Conservation (phyloP, 2,329 filamentous ascomycete genomes). For the Aureobasidium zeae region DNA sequence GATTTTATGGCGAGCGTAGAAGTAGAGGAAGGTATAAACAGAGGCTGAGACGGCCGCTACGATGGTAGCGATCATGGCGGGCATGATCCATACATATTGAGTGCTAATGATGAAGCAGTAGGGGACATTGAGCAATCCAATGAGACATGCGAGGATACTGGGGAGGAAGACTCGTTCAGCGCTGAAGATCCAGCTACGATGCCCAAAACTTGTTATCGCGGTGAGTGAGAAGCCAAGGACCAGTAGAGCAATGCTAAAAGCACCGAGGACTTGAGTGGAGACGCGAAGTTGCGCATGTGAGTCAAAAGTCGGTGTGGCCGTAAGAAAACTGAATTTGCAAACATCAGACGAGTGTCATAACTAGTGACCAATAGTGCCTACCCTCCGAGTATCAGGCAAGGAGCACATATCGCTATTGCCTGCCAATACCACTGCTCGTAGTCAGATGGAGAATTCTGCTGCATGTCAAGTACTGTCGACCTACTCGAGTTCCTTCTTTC, state of each 20-base stretch:
- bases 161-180: slow-evolving; percentile 41
- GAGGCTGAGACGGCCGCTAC: slow-evolving; percentile 34
- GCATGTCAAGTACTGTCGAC: neutral
- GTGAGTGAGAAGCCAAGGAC: slow-evolving; percentile 42
- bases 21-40: slow-evolving; percentile 34
- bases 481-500: neutral
- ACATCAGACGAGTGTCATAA: slow-evolving; percentile 16
- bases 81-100: slow-evolving; percentile 35
- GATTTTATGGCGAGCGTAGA: slow-evolving; percentile 32
- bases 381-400: slow-evolving; percentile 42
- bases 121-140: slow-evolving; percentile 40
- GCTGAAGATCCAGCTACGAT: slow-evolving; percentile 37
- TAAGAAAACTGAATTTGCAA: slow-evolving; percentile 35
- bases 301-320: slow-evolving; percentile 41
- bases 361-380: slow-evolving; percentile 21
- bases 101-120: slow-evolving; percentile 39
- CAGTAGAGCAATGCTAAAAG: slow-evolving; percentile 40
- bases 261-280: slow-evolving; percentile 32
- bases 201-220: slow-evolving; percentile 38
- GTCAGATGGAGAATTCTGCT: neutral
- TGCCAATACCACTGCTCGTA: slow-evolving; percentile 40
- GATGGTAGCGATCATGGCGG: slow-evolving; percentile 35
- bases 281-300: slow-evolving; percentile 32
- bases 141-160: slow-evolving; percentile 33
- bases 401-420: slow-evolving; percentile 34